Evolutionary conservation across 2,329 filamentous ascomycete genomes (phyloP), one percentile per base, ranked within the genome.

Genomic region (Colletotrichum tamarilloi): DNA sequence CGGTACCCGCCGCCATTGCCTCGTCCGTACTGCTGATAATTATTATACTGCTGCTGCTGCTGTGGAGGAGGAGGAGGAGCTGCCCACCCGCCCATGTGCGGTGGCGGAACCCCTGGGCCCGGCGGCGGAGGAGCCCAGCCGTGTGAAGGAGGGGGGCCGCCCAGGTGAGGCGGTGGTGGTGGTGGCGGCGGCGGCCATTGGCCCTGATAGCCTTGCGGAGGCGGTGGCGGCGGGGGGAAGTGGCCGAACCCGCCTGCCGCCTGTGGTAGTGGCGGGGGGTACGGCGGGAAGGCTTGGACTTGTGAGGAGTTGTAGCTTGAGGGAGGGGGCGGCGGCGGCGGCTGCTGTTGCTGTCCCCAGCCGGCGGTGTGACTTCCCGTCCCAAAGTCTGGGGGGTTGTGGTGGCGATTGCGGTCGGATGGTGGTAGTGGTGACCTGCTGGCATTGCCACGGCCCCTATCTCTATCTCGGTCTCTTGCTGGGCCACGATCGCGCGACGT

Each of bases 151-250:
- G 49, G 62, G 38, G 65, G 67, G 6, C 67, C 65, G 7, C 75
- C 75, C 30, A 68, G 63, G 14, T 69, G 74, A 28, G 79, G 79
- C 1, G 67, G 59, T 1, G 67, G 59, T 4, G 80, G 82, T 0
- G 80, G 81, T 1, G 79, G 81, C 6, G 84, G 83, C 4, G 79
- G 81, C 5, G 84, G 85, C 85, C 85, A 87, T 12, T 81, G 80
- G 2, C 84, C 85, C 62, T 81, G 80, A 64, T 83, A 86, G 5
- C 83, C 83, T 16, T 76, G 76, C 11, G 83, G 83, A 0, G 81
- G 83, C 6, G 82, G 84, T 4, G 82, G 82, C 1, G 81, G 81
- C 6, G 78, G 75, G 5, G 80, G 81, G n/a, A 80, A 79, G 58
- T 75, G 78, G n/a, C 75, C 78, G 75, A 78, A 75, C 76, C 75